Conservation (phyloP, 345 rosid genomes). For the Eucalyptus rudis region DNA sequence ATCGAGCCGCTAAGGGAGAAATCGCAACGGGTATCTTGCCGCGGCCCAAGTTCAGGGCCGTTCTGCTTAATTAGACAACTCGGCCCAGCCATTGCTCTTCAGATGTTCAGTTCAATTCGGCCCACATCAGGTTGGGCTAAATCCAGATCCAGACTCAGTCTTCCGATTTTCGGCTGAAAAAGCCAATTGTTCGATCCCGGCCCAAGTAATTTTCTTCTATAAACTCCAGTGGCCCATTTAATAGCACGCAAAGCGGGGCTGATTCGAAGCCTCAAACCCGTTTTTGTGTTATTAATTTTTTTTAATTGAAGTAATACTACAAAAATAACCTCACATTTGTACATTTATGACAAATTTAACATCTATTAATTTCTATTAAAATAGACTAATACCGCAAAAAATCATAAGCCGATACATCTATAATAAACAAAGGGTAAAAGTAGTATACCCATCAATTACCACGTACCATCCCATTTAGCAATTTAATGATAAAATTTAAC, state of each 20-base stretch:
- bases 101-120: neutral
- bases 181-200: neutral
- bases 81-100: neutral
- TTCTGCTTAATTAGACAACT: neutral
- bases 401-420: too few species aligned
- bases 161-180: neutral
- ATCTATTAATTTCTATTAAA: fast-evolving
- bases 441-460: fast-evolving
- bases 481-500: too few species aligned
- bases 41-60: neutral
- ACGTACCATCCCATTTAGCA: too few species aligned
- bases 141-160: neutral
- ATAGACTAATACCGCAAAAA: too few species aligned
- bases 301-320: neutral
- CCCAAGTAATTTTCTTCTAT: neutral
- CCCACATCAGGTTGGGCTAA: neutral
- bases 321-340: too few species aligned
- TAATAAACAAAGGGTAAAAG: too few species aligned
- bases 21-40: neutral
- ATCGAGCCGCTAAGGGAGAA: neutral
- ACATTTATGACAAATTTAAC: too few species aligned
- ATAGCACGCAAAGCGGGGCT: neutral
- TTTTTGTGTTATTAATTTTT: neutral
- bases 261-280: neutral
- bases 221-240: neutral